Evolutionary conservation across 129 eudicot species (phyloP), one percentile per base, ranked within the genome.

Genomic region (Chrysanthemum seticuspe): DNA sequence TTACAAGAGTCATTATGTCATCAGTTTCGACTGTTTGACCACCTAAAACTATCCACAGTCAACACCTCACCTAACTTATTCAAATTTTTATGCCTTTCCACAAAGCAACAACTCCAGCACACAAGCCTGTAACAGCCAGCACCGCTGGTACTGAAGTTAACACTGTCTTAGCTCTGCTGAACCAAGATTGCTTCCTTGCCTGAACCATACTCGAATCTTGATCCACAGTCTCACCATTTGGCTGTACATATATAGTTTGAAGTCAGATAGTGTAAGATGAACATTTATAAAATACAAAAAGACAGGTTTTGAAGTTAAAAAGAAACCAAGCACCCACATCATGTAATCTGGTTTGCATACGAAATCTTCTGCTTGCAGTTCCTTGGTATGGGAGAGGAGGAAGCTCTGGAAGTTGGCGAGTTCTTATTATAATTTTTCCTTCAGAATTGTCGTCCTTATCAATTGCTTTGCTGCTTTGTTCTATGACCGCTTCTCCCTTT

Each of bases 361-460:
- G 90, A 9, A 92, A 80, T 79, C 98, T 87, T 85, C 84, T 82
- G 4, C 62, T 48, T 50, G 96, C 94, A 67, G 74, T 83, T 80
- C 98, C 98, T 56, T 89, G 94, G 25, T 15, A 56, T 4, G 63
- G 78, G 21, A 76, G 5, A 67, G 11, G 34, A 14, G 74, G 44
- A 76, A 50, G 62, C 52, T 76, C 48, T 12, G 21, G 40, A 40
- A 56, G 64, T 49, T 72, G 76, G 21, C 74, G 79, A 23, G 71
- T 12, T 48, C 71, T 81, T 58, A 78, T 65, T 52, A 44, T 53
- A 55, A 84, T 81, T 48, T 70, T 75, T 23, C 65, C 45, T 68
- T 31, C 83, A 44, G 47, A 15, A 13, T 50, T 18, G 15, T 63
- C 14, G 23, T 51, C 78, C 59, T 62, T 25, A 34, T 10, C 62